Evolutionary conservation across 2,329 filamentous ascomycete species (phyloP), one percentile per base, ranked within the genome.

Genomic region (Lachnellula suecica): DNA sequence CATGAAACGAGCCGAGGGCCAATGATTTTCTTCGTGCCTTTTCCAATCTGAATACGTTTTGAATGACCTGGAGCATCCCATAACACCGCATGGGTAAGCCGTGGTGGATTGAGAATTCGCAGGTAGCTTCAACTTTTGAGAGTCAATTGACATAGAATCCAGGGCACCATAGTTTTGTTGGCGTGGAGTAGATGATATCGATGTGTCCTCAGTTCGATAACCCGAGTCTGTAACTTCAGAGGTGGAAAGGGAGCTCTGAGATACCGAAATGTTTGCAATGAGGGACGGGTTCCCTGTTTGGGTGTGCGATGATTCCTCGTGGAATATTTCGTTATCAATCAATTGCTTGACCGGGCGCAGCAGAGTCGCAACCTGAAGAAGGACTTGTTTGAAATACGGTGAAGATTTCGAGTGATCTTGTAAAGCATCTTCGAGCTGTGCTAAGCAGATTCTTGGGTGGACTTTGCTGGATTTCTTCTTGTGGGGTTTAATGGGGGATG

Each of bases 21-120:
- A 60, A 34, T 60, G 58, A 23, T 47, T 53, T 24, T 50, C 45
- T 51, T 57, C 56, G 29, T 61, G 56, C 44, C 59, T 34, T 35
- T 56, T 59, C 47, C 50, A 57, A 20, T 47, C n/a, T 11, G 44
- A 47, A 34, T 35, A 47, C 35, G 35, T 11, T 23, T 47, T 47
- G 31, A 47, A 47, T 11, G 31, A 22, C 37, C 10, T 31, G 35
- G 19, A 13, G 23, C 31, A 47, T n/a, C 15, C 31, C 19, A 15
- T n/a, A 19, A 25, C 35, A 15, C 49, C 52, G 31, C 57, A 44
- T 19, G 23, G 42, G 23, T 27, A 29, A 7, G 23, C 24, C 11
- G 20, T 23, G 7, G n/a, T 25, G 9, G 42, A n/a, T 44, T 27
- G 13, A 17, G 42, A 5, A 13, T n/a, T 44, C 19, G n/a, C n/a